Evolutionary conservation across 306 rosid genomes (phyloP), one percentile per base, ranked within the genome.

Genomic region (Boehmeria nivea): DNA sequence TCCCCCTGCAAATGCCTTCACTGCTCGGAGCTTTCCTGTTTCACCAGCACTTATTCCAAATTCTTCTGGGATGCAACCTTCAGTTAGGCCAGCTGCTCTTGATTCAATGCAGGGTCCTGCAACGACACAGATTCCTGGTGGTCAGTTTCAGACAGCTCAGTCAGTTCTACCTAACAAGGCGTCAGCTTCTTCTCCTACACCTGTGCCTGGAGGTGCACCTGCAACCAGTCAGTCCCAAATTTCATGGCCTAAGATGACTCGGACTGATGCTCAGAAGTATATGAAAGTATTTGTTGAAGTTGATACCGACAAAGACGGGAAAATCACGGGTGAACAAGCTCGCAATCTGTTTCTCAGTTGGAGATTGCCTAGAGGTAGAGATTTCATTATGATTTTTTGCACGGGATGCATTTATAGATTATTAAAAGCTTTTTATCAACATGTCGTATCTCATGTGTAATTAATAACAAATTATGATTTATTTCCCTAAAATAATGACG

Each of bases 251-350:
- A 81, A 83, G 78, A 88, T 93, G 87, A 68, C 83, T 46, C 84
- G 64, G 65, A 76, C 69, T 65, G 89, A 85, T 77, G 81, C 83
- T 73, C 94, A 93, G 78, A 93, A 83, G 79, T 93, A 93, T 65
- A 68, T 77, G 22, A 85, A 85, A 77, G 95, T 93, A 26, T 93
- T 93, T 70, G 64, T 83, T 73, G 89, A 81, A 69, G 99, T 93
- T 54, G 99, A 93, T 75, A 81, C 82, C 0, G 99, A 93, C 69
- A 81, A 85, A 77, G 99, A 93, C 72, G 99, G 96, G 55, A 93
- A 83, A 77, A 88, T 93, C 55, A 93, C 90, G 3, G 99, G 96
- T 72, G 86, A 81, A 51, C 95, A 93, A 75, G 96, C 99, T 0
- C 95, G 83, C 24, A 82, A 85, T 78, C 76, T 93, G 78, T 93